Conservation (phyloP, 805 yeast genomes). For the Kurtzmaniella cleridarum region DNA sequence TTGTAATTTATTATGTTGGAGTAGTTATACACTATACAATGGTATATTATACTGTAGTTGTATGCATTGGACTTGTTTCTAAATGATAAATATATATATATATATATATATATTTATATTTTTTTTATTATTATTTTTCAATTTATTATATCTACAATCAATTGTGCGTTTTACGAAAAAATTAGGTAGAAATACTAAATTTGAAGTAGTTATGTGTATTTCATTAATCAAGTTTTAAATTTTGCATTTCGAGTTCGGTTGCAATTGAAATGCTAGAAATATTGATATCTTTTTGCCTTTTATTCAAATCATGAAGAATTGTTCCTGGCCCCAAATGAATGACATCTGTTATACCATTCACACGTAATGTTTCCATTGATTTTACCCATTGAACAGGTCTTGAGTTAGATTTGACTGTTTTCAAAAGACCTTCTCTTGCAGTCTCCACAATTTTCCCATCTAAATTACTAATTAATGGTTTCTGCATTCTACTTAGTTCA, state of each 20-base stretch:
- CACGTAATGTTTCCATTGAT: constrained; percentile 22
- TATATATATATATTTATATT: no score
- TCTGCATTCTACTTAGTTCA: neutral
- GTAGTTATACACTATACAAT: no score
- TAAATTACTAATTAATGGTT: constrained; percentile 13
- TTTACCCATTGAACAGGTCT: constrained; percentile 41
- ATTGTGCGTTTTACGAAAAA: no score
- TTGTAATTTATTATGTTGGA: no score
- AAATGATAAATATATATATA: no score
- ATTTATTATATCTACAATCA: no score
- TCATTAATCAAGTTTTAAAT: no score
- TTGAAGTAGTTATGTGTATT: no score
- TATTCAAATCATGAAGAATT: constrained; percentile 22
- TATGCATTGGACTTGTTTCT: no score
- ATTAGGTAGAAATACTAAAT: no score
- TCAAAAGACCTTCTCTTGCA: constrained; percentile 19
- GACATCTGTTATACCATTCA: constrained; percentile 13
- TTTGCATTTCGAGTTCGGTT: neutral
- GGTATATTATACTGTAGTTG: no score
- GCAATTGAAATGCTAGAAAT: constrained; percentile 5
- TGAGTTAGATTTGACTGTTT: constrained; percentile 35
- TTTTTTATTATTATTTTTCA: no score
- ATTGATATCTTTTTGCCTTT: constrained; percentile 10
- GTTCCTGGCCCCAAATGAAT: constrained; percentile 37
- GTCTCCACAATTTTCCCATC: constrained; percentile 33